Evolutionary conservation across 169 alveolate species (phyloP).

Genomic region (Blepharisma undulans): DNA sequence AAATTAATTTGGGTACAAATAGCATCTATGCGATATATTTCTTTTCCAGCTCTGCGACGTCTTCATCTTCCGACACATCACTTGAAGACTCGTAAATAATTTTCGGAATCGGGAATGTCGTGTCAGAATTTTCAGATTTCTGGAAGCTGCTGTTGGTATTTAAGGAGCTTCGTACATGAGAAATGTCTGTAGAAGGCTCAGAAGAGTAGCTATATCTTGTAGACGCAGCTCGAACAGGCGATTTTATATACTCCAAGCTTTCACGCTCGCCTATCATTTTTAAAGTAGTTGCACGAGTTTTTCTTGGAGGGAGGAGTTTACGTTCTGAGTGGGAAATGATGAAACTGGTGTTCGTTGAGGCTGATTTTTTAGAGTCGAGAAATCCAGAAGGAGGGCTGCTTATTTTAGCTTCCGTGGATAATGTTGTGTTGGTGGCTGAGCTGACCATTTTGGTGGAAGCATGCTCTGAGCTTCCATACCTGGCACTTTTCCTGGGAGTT

Average conservation of each 20-base stretch:
- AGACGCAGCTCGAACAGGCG: background rate
- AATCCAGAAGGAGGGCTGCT: background rate
- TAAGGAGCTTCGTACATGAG: background rate
- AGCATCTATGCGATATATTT: background rate
- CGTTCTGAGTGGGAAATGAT: background rate
- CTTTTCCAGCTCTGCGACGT: background rate
- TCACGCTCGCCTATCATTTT: background rate
- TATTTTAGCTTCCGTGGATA: background rate
- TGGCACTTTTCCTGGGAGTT: background rate
- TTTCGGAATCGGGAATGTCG: background rate
- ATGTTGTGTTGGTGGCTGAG: background rate
- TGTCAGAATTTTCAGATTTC: background rate
- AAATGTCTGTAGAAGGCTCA: background rate
- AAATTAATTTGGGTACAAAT: background rate
- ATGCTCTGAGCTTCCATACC: background rate
- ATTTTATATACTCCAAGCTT: background rate
- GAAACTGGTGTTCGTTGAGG: background rate
- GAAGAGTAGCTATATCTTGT: background rate
- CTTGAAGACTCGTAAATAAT: background rate
- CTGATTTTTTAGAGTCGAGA: background rate
- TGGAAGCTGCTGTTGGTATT: background rate
- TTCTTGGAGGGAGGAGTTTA: background rate
- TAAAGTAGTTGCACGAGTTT: background rate
- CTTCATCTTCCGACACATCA: background rate
- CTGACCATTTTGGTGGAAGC: background rate